Base-by-base conservation (phyloP, 257 asterid genomes). In the Cinchona pubescens region DNA sequence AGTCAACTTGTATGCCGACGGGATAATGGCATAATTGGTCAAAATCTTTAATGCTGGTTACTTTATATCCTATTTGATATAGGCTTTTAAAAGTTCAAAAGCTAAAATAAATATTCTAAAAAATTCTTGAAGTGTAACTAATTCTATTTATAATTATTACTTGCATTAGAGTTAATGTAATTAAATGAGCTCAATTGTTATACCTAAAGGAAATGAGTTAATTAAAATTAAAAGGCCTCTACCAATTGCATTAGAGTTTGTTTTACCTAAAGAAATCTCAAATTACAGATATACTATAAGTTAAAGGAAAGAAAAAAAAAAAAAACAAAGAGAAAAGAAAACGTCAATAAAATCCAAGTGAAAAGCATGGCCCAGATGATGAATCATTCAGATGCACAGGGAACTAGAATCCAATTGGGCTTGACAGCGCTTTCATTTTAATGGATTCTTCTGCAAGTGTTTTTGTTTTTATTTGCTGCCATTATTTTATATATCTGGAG, bases 371-470 rank as follows among this genome's bases (percentile, higher is more conserved):
- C 81, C 84, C 88, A 82, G 83, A 58, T 70, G 82, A 72, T 75
- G 83, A 82, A 82, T 86, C 77, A 82, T 85, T 82, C 73, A 78
- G 67, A 82, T 75, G 79, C 82, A 77, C 13, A 65, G 69, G 71
- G 79, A 70, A 85, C 78, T 80, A 84, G 83, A 86, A 79, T 87
- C 88, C 96, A 82, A 59, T 35, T 34, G 80, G 74, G 81, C 80
- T 81, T 68, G 83, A 56, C 80, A 78, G 83, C 81, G 76, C 83
- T 79, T 70, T 83, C 83, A 69, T 73, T 63, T 77, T 66, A 75
- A 75, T 84, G 87, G 88, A 86, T 80, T 85, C 69, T 81, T 75
- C 75, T 70, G 86, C 79, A 82, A 76, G 79, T 84, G 81, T 71
- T 35, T 80, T 67, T 77, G 75, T 67, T 77, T 68, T 77, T 75